phyloP scores from a whole-genome alignment of 495 filamentous ascomycete genomes.

The Aeminium ludgeri region DNA sequence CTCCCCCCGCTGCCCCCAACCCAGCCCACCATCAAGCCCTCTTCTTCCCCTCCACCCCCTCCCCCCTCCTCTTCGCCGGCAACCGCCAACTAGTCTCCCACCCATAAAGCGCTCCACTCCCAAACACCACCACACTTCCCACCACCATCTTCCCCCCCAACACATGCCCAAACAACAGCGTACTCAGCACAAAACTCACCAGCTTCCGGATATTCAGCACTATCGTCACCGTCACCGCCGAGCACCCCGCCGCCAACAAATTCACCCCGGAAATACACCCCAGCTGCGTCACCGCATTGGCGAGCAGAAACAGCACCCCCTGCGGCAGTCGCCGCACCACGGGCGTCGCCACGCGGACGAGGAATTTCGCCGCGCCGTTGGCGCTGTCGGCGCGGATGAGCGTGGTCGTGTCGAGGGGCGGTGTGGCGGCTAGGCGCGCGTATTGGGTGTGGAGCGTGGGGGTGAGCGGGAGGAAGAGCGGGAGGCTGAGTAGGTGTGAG shows the following conservation, averaged over 20 bases:
- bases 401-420: conserved; percentile 18
- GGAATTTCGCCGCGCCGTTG: no score
- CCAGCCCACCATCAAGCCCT: not conserved
- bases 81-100: conserved; percentile 39
- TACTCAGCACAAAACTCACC: conserved; percentile 76
- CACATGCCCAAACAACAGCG: conserved; percentile 80
- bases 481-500: conserved; percentile 62
- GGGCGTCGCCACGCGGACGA: conserved; percentile 24
- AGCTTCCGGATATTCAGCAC: conserved; percentile 90
- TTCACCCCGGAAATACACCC: conserved; percentile 91
- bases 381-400: not conserved
- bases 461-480: conserved; percentile 39
- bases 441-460: conserved; percentile 34
- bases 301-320: conserved; percentile 50
- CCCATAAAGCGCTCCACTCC: conserved; percentile 74
- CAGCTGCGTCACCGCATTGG: conserved; percentile 87
- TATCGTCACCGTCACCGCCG: conserved; percentile 87
- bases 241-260: conserved; percentile 63
- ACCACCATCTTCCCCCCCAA: conserved; percentile 56
- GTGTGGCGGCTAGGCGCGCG: conserved; percentile 30
- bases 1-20: not conserved
- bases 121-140: conserved; percentile 73
- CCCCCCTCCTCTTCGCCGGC: conserved; percentile 5
- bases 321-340: conserved; percentile 35
- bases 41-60: not conserved